Conservation (phyloP, 208 protist species). For the Leishmania turanica region DNA sequence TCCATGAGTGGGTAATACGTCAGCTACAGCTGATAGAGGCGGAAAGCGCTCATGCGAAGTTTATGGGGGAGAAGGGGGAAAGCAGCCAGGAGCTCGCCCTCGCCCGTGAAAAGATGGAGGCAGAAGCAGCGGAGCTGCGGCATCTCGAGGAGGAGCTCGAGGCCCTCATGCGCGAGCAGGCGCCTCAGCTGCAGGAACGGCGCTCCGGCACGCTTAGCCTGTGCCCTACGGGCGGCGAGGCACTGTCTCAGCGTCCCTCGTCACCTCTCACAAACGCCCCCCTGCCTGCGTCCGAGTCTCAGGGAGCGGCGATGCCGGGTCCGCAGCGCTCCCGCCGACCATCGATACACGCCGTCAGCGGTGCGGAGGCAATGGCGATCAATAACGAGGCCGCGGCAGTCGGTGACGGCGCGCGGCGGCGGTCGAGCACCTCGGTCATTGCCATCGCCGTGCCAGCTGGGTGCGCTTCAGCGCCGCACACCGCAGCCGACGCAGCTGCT, state of each 20-base stretch:
- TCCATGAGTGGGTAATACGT: conserved; percentile 65
- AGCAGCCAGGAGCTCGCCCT: conserved; percentile 14
- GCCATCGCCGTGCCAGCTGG: neutral
- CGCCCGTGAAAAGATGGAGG: conserved; percentile 21
- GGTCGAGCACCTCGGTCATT: neutral
- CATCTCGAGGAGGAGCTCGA: conserved; percentile 46
- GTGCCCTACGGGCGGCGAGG: too few species aligned
- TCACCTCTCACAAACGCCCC: neutral
- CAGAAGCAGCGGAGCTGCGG: conserved; percentile 27
- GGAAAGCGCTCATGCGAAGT: conserved; percentile 10
- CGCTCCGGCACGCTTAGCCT: neutral
- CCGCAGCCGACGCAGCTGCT: too few species aligned
- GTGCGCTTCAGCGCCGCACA: neutral
- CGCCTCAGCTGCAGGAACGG: conserved; percentile 3
- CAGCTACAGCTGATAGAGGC: conserved; percentile 46
- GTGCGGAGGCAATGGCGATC: neutral
- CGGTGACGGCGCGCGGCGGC: neutral
- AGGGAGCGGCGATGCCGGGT: neutral
- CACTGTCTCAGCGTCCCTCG: neutral
- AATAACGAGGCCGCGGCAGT: neutral
- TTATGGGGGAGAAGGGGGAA: conserved; percentile 11
- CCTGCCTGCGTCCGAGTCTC: neutral
- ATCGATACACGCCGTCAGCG: neutral
- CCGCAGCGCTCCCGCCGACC: neutral
- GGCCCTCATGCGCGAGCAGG: conserved; percentile 20